phyloP scores from a whole-genome alignment of 2,329 filamentous ascomycete species.

The Fusarium scirpi region DNA sequence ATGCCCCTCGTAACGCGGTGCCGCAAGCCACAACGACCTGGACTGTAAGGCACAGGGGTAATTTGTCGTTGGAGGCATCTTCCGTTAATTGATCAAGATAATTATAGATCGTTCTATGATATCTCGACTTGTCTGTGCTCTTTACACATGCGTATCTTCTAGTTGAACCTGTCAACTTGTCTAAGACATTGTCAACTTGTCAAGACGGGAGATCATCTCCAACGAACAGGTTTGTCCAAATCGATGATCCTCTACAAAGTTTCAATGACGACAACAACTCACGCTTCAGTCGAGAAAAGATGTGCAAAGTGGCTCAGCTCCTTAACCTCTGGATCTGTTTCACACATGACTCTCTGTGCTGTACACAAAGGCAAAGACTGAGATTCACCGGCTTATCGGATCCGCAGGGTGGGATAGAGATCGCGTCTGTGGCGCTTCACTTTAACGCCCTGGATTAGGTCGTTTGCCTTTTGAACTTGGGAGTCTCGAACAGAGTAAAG shows the following conservation, averaged over 20 bases:
- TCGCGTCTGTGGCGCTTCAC: slow-evolving; percentile 28
- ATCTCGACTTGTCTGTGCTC: slow-evolving; percentile 2
- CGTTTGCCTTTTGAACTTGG: slow-evolving; percentile 3
- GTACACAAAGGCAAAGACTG: not conserved
- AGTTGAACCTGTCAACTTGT: not conserved
- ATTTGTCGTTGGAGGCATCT: not conserved
- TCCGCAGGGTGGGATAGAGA: slow-evolving; percentile 4
- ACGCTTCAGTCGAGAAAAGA: slow-evolving; percentile 13
- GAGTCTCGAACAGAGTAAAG: slow-evolving; percentile 35
- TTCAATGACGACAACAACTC: slow-evolving; percentile 3
- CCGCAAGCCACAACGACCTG: slow-evolving; percentile 5
- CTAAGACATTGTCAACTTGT: slow-evolving; percentile 2
- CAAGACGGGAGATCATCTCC: not conserved
- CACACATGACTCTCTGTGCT: slow-evolving; percentile 13
- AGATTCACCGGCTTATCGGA: not conserved
- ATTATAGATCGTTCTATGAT: not conserved
- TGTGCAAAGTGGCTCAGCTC: slow-evolving; percentile 34
- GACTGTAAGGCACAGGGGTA: not conserved
- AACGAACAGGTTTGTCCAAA: not conserved
- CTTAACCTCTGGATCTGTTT: slow-evolving; percentile 27
- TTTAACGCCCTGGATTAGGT: slow-evolving; percentile 29
- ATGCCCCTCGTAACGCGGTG: slow-evolving; percentile 1
- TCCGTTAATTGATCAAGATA: not conserved
- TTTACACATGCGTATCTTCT: not conserved
- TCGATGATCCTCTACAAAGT: not conserved